These are phyloP conservation scores for Hypericum perforatum DNA, from an alignment of 345 rosid species.

Conservation along the genomic window DNA sequence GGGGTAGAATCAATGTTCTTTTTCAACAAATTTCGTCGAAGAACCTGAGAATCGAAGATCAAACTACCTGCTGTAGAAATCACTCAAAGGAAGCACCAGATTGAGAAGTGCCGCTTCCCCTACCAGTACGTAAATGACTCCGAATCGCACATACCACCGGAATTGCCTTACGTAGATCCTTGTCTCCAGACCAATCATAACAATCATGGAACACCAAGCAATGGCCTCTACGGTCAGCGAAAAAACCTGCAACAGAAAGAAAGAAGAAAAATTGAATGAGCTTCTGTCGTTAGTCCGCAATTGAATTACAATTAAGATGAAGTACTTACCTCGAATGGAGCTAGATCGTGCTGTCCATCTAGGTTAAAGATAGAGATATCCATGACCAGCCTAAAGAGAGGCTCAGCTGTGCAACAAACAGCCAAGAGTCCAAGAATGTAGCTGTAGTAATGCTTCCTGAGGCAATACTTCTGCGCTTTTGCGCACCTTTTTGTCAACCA, in stretches of 20 bases:
- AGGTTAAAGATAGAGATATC: constrained; percentile 19
- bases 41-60: background rate
- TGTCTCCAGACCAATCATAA: constrained; percentile 22
- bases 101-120: constrained; percentile 24
- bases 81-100: constrained; percentile 13
- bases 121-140: constrained; percentile 21
- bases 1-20: too few relatives aligned
- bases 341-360: constrained; percentile 14
- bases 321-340: constrained; percentile 22
- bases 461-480: constrained; percentile 15
- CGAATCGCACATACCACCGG: constrained; percentile 28
- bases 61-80: constrained; percentile 17
- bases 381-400: constrained; percentile 17
- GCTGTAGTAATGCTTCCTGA: constrained; percentile 17
- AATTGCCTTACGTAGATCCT: constrained; percentile 19
- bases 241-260: constrained; percentile 11
- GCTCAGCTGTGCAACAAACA: constrained; percentile 19
- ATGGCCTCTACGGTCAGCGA: constrained; percentile 17
- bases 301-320: background rate
- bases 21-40: too few relatives aligned
- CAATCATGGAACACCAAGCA: constrained; percentile 23
- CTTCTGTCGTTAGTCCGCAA: too few relatives aligned
- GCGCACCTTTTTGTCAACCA: constrained; percentile 16
- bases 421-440: constrained; percentile 18
- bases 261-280: background rate